Base-by-base conservation (phyloP, 2,329 filamentous ascomycete genomes). In the Penicillium sclerotigenum region DNA sequence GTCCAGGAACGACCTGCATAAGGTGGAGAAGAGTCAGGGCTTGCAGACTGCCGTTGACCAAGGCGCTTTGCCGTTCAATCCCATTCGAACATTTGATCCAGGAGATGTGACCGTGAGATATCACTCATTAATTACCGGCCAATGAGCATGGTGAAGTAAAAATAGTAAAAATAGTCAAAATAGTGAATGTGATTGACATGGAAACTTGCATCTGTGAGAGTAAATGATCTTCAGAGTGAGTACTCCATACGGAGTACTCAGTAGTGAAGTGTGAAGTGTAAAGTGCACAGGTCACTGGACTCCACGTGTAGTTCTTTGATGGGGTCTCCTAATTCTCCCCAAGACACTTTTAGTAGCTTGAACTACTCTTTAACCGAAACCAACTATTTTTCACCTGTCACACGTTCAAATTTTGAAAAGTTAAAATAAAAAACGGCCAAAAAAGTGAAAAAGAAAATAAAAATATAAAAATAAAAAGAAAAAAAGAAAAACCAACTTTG, bases 1-100 rank as follows among this genome's bases (percentile, higher is more conserved):
- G 57, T 61, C 56, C 64, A 68, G 65, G 64, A 63, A 63, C 62
- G 41, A 26, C n/a, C 42, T 60, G 50, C 47, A 54, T 33, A 52
- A 34, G 33, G 40, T 56, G 41, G 37, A 53, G 47, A 29, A 24
- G 48, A 42, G 36, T 53, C 22, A 56, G 49, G 29, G 14, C 18
- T 37, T 47, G 41, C 34, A 46, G 14, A 20, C 18, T 42, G 38
- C 38, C 37, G 24, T 52, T 52, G 20, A 42, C 29, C 49, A 52
- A 24, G 52, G 53, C 56, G 53, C 33, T 48, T 48, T 56, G 47
- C 37, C 20, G 24, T 10, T 40, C 31, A 51, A 54, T 34, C 28
- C 20, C 11, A 28, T 26, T 26, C n/a, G n/a, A 47, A 5, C 22
- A 20, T 31, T 48, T 53, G 13, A 24, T 41, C 29, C 18, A 10